A percentile compares a stretch with the other conserved stretches of the same genome.
These are phyloP conservation scores for Margaritispora aquatica DNA, from an alignment of 495 filamentous ascomycete species.

Conservation along the genomic window DNA sequence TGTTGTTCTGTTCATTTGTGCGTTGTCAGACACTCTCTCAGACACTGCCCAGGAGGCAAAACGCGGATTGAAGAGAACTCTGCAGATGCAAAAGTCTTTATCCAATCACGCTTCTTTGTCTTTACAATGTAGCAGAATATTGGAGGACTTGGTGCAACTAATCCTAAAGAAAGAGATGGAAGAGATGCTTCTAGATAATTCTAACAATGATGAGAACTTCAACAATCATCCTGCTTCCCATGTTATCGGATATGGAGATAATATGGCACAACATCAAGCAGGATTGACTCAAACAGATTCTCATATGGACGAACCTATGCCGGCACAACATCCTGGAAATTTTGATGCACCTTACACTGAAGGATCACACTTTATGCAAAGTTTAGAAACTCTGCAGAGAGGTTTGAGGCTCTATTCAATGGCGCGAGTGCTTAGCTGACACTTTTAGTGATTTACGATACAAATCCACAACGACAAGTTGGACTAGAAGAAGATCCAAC, in stretches of 20 bases:
- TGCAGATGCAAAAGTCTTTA: constrained; percentile 27
- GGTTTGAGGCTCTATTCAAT: neutral
- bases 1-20: constrained; percentile 29
- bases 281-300: neutral
- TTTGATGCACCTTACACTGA: neutral
- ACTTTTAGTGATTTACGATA: neutral
- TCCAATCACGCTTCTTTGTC: constrained; percentile 27
- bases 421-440: neutral
- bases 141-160: constrained; percentile 14
- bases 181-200: constrained; percentile 1
- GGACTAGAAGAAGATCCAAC: neutral
- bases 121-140: constrained; percentile 26
- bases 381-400: constrained; percentile 6
- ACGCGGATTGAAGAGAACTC: constrained; percentile 28
- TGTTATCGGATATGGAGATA: neutral
- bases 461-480: neutral
- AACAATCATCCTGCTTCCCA: neutral
- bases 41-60: constrained; percentile 31
- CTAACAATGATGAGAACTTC: neutral
- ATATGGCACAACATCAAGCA: neutral
- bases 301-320: neutral
- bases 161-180: constrained; percentile 10
- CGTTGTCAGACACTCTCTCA: constrained; percentile 29
- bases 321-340: neutral
- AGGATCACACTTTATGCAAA: constrained; percentile 1